Evolutionary conservation across 1,284 basidiomycete genomes (phyloP), one percentile per base, ranked within the genome.

Genomic region (Malassezia restricta): DNA sequence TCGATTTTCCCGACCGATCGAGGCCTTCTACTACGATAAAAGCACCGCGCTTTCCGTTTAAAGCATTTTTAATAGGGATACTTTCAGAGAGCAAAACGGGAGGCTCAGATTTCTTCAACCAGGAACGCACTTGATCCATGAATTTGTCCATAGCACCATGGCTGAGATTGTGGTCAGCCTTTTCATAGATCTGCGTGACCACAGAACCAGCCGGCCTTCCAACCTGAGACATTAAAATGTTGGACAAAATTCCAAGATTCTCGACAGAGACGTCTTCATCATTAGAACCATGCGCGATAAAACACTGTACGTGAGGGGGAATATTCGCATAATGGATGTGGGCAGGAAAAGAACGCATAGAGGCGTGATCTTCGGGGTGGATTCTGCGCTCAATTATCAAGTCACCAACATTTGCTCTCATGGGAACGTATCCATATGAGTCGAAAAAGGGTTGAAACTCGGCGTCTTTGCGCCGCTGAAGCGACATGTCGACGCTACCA

Each of bases 1-100:
- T 73, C 38, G 63, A 67, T 58, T 73, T 73, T 15, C 70, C 70
- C 9, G 69, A 66, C 11, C 70, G 62, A 43, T 73, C 70, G 20
- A 73, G 63, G 8, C 70, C 70, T 35, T 73, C 70, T n/a, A 73
- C 59, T 6, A 71, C 70, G 35, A 73, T 59, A 40, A 73, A 62
- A 14, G 57, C 57, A 27, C 70, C 70, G n/a, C 70, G 64, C 24
- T n/a, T 5, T 11, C 33, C 33, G 15, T 35, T 5, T 15, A 15
- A 12, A 2, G 33, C 11, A 35, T 35, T 35, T 35, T 11, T 12
- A 12, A 35, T 35, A 35, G 15, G 33, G 11, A 35, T 35, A 14
- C 29, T 27, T 7, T 11, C 31, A 44, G 14, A 7, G 17, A 30
- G 17, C 30, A n/a, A 30, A 7, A 24, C 6, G 17, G 30, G 11